A percentile compares a stretch with the other conserved stretches of the same genome.
phyloP scores from a whole-genome alignment of 106 monocot species.

The Posidonia australis region DNA sequence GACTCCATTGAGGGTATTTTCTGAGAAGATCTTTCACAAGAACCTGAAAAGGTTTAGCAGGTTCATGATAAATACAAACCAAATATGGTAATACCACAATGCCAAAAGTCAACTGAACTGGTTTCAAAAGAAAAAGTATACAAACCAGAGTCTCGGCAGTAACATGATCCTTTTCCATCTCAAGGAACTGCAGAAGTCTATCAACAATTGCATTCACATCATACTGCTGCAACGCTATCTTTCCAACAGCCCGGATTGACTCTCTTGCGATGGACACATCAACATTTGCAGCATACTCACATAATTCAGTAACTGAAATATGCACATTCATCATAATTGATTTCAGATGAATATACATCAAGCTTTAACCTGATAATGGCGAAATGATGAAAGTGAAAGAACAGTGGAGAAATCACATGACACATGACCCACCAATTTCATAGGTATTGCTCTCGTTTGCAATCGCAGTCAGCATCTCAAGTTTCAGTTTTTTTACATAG shows the following conservation, averaged over 20 bases:
- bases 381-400: background rate
- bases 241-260: constrained; percentile 96
- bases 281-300: constrained; percentile 99
- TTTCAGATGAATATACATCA: background rate
- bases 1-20: constrained; percentile 99
- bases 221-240: constrained; percentile 96
- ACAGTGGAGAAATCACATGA: background rate
- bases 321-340: background rate
- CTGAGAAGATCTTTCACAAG: constrained; percentile 93
- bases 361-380: background rate
- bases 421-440: constrained; percentile 69
- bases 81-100: background rate
- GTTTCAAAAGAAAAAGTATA: constrained; percentile 2
- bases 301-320: constrained; percentile 84
- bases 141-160: constrained; percentile 92
- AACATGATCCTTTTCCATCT: constrained; percentile 99
- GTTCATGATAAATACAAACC: background rate
- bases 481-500: constrained; percentile 95
- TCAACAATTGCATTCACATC: constrained; percentile 99
- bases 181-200: constrained; percentile 93
- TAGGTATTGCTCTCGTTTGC: constrained; percentile 99
- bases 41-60: constrained; percentile 31
- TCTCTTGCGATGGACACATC: constrained; percentile 91
- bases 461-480: constrained; percentile 98
- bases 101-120: background rate